Evolutionary conservation across 352 stramenopile genomes (phyloP).

Genomic region (Globisporangium sylvaticum): DNA sequence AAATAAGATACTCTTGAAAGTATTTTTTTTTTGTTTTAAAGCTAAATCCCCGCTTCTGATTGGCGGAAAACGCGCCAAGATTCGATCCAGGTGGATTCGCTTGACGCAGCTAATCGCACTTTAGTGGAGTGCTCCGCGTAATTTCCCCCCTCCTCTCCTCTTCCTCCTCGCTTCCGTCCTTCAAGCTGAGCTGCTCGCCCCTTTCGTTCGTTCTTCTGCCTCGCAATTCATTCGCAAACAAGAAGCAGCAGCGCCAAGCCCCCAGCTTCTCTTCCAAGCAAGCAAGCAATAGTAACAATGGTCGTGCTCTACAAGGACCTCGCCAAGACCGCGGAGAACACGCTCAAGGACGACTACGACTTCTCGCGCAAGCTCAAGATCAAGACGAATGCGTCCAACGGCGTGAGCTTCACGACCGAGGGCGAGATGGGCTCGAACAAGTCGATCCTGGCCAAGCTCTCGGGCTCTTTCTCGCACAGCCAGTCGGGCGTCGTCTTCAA

Average conservation of each 20-base stretch:
- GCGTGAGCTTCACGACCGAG: slow-evolving; percentile 85
- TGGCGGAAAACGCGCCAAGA: background rate
- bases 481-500: slow-evolving; percentile 68
- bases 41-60: background rate
- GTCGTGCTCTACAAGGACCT: slow-evolving; percentile 86
- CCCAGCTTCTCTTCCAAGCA: background rate
- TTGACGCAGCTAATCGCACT: slow-evolving; percentile 26
- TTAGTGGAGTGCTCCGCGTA: slow-evolving; percentile 20
- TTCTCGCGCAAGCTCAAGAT: slow-evolving; percentile 90
- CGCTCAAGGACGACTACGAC: slow-evolving; percentile 88
- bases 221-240: slow-evolving; percentile 52
- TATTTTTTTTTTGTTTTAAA: too few species aligned
- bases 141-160: slow-evolving; percentile 14
- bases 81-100: slow-evolving; percentile 8
- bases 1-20: too few species aligned
- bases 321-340: slow-evolving; percentile 80
- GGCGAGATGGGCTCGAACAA: slow-evolving; percentile 85
- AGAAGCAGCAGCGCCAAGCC: slow-evolving; percentile 25
- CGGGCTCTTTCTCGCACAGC: slow-evolving; percentile 63
- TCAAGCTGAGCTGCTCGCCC: background rate
- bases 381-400: slow-evolving; percentile 86
- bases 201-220: slow-evolving; percentile 1
- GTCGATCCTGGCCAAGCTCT: slow-evolving; percentile 82
- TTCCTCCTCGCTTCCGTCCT: background rate
- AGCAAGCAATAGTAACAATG: too few species aligned